Conservation (phyloP, 2,329 filamentous ascomycete genomes). For the Venturiaceae sp. region DNA sequence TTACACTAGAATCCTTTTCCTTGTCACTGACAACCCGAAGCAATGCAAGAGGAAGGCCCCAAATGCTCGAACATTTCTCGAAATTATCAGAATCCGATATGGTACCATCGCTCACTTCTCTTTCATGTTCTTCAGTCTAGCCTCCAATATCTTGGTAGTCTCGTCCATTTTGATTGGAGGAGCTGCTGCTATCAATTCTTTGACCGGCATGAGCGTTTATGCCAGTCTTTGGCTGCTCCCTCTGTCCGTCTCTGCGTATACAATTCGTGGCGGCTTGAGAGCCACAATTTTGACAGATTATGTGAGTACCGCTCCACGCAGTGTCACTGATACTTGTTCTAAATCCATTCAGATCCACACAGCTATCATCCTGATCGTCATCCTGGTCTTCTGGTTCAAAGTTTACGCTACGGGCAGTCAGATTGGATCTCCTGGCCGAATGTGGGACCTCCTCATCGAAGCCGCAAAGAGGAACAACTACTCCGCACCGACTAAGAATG, state of each 20-base stretch:
- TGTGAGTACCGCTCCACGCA: conserved; percentile 29
- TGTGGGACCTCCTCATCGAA: conserved; percentile 17
- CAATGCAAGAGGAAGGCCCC: conserved; percentile 22
- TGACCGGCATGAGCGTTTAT: conserved; percentile 15
- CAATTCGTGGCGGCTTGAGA: conserved; percentile 17
- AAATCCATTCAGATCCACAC: conserved; percentile 34
- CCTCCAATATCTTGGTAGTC: conserved; percentile 1
- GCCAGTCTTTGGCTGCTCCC: conserved; percentile 17
- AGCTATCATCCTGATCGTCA: conserved; percentile 32
- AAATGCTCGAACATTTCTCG: conserved; percentile 32
- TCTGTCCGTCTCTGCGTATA: conserved; percentile 17
- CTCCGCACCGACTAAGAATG: conserved; percentile 57
- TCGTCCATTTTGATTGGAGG: conserved; percentile 27
- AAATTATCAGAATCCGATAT: conserved; percentile 12
- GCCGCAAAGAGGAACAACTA: conserved; percentile 34
- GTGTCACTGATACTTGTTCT: conserved; percentile 33
- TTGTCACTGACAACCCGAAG: conserved; percentile 14
- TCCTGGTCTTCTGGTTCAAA: conserved; percentile 32
- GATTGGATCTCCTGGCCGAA: conserved; percentile 14
- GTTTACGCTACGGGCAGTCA: conserved; percentile 13
- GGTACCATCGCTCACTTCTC: neutral
- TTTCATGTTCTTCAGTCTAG: conserved; percentile 5
- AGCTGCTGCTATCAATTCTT: neutral
- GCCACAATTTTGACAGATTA: conserved; percentile 17
- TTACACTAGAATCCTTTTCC: neutral